These are phyloP conservation scores for Musa balbisiana DNA, from an alignment of 202 grass and related monocot genomes.

Conservation along the genomic window DNA sequence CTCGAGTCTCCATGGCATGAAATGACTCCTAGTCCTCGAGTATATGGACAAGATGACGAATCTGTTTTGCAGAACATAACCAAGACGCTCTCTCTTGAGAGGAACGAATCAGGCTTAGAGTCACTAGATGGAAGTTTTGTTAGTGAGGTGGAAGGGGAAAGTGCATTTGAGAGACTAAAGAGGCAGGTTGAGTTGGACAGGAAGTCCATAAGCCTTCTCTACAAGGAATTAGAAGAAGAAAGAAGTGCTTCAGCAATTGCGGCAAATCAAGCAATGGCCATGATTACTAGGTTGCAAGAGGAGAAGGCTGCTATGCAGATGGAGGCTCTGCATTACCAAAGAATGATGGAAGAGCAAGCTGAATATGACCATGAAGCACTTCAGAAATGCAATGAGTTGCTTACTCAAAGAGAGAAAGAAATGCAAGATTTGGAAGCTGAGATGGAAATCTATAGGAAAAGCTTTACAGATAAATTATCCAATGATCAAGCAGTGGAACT, in stretches of 20 bases:
- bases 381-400: constrained; percentile 42
- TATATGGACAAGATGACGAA: constrained; percentile 46
- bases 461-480: constrained; percentile 26
- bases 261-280: constrained; percentile 79
- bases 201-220: constrained; percentile 59
- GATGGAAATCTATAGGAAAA: constrained; percentile 34
- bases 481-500: constrained; percentile 30
- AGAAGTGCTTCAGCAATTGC: constrained; percentile 75
- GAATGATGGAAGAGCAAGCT: constrained; percentile 86
- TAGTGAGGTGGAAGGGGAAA: constrained; percentile 49
- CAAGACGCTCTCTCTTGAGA: constrained; percentile 51
- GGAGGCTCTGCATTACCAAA: constrained; percentile 61
- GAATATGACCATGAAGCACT: constrained; percentile 65
- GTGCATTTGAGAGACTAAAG: constrained; percentile 43
- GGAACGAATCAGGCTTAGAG: constrained; percentile 44
- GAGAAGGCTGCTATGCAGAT: constrained; percentile 85
- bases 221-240: constrained; percentile 87
- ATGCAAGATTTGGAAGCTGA: constrained; percentile 49
- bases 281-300: constrained; percentile 93
- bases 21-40: constrained; percentile 32
- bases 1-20: constrained; percentile 52
- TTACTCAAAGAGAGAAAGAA: constrained; percentile 71
- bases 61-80: constrained; percentile 64
- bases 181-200: constrained; percentile 60
- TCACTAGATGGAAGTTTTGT: constrained; percentile 53